Conservation (phyloP, 148 eudicot species). For the Camellia sinensis region DNA sequence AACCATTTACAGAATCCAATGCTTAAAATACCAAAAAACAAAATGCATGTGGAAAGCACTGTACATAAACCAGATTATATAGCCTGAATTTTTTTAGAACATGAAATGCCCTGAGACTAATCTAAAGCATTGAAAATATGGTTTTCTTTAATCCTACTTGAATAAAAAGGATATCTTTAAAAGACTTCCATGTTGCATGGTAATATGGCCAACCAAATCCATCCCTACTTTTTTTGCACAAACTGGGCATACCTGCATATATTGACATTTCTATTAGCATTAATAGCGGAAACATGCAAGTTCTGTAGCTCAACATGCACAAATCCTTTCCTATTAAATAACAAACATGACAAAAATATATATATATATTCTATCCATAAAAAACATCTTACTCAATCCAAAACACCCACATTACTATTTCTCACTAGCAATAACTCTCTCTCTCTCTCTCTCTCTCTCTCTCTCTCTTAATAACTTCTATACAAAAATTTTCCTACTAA, state of each 20-base stretch:
- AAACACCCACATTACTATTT: neutral
- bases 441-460: neutral
- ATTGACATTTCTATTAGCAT: neutral
- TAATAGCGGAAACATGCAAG: neutral
- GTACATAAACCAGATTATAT: neutral
- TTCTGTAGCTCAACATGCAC: conserved; percentile 11
- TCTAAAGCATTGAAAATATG: neutral
- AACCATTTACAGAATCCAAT: neutral
- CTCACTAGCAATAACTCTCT: no score
- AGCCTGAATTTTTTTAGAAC: neutral
- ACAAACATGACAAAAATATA: neutral
- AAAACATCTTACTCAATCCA: neutral
- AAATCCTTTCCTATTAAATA: neutral
- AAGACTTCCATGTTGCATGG: conserved; percentile 79
- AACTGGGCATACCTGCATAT: conserved; percentile 81
- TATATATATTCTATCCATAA: neutral
- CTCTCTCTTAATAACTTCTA: neutral
- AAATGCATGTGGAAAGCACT: neutral
- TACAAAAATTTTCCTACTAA: neutral
- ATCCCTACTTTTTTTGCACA: conserved; percentile 80
- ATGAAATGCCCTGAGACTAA: neutral
- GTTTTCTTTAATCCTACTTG: neutral
- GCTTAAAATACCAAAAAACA: neutral
- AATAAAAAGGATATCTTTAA: conserved; percentile 83
- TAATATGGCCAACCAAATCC: conserved; percentile 81